Evolutionary conservation across 139 green algal genomes (phyloP), one percentile per base, ranked within the genome.

Genomic region (Coelastrella sp.): DNA sequence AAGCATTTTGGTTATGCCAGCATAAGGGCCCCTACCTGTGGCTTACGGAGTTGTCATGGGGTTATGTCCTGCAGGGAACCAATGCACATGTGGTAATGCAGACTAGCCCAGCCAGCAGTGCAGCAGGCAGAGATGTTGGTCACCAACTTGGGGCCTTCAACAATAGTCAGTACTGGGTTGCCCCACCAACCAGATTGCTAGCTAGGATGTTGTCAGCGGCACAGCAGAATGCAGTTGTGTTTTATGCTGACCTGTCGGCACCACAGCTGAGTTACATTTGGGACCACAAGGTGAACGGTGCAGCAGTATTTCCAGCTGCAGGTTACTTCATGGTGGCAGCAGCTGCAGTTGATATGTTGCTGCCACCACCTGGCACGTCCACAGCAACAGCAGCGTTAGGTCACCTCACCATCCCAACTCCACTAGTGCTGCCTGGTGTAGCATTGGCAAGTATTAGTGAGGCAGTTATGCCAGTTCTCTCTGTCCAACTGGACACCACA

Each of bases 281-380:
- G 89, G 77, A 94, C 17, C 91, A 96, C 57, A 17, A 80, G 19
- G 86, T 95, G 2, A 23, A 54, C 0, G 87, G 92, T n/a, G 90
- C 85, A 57, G 68, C 56, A 5, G 54, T 94, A 5, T 85, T 94
- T 32, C 90, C 89, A 4, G 92, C 68, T 0, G 95, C 93, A 75
- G 92, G 78, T 59, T 92, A 94, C 5, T 73, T 97, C 78, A 93
- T 95, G 81, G 90, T 94, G 88, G 94, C 95, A 61, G 91, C 91
- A 78, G 90, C 88, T 3, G 92, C 95, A 2, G 88, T 77, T 7
- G 57, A 58, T 4, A 22, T 90, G 59, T 60, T 93, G 61, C 54
- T 66, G 60, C 19, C 5, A 56, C 4, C 5, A 23, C 14, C 5
- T 32, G 68, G 76, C 59, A 22, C 75, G 23, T 59, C 3, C 65